These are phyloP conservation scores for Asterochloris sp. DNA, from an alignment of 139 green algal genomes.

Conservation along the genomic window DNA sequence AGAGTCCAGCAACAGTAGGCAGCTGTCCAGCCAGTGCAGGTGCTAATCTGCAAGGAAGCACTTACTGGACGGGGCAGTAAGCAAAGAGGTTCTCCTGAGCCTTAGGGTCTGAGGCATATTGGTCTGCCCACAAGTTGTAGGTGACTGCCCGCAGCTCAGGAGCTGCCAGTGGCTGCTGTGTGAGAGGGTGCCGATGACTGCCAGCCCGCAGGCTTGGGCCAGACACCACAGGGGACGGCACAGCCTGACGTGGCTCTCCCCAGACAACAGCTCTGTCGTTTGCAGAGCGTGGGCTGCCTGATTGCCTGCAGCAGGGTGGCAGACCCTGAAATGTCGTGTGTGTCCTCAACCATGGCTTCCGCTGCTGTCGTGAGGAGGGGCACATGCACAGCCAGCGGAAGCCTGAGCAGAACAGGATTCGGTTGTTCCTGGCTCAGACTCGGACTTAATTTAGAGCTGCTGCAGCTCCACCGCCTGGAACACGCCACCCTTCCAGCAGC, in stretches of 20 bases:
- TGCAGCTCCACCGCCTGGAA: no score
- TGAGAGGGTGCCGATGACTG: conserved; percentile 14
- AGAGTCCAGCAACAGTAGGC: background rate
- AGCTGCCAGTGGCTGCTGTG: background rate
- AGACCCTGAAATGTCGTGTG: background rate
- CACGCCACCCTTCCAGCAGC: no score
- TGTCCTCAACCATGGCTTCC: background rate
- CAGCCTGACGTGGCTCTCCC: background rate
- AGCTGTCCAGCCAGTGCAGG: background rate
- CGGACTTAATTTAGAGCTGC: no score
- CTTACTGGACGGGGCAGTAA: conserved; percentile 59
- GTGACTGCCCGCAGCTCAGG: conserved; percentile 67
- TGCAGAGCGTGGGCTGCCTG: background rate
- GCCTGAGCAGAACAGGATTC: background rate
- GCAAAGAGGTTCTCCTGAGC: conserved; percentile 70
- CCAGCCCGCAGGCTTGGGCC: conserved; percentile 30
- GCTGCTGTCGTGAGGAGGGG: background rate
- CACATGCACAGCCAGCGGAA: background rate
- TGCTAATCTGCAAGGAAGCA: background rate
- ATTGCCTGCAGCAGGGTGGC: background rate
- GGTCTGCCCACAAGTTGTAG: conserved; percentile 94
- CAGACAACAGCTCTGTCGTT: background rate
- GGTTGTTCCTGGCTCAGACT: background rate
- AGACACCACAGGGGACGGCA: conserved; percentile 31
- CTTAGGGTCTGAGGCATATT: conserved; percentile 73